Evolutionary conservation across 2,329 filamentous ascomycete genomes (phyloP).

Genomic region (Annulohypoxylon truncatum): DNA sequence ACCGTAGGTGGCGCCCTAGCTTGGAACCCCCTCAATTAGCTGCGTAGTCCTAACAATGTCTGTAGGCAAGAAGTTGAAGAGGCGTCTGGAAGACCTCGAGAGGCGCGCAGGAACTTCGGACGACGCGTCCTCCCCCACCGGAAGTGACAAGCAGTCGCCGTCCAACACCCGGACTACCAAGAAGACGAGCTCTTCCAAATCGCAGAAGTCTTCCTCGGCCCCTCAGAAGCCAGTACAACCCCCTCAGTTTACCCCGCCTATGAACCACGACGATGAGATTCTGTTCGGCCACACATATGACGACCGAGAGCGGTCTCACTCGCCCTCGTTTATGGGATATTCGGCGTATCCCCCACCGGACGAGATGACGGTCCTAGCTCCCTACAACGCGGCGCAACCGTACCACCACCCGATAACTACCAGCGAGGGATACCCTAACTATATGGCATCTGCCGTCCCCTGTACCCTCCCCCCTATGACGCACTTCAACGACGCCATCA

Average conservation of each 20-base stretch:
- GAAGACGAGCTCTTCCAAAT: slow-evolving; percentile 63
- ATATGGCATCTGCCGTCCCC: slow-evolving; percentile 66
- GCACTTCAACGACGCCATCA: slow-evolving; percentile 72
- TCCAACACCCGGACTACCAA: slow-evolving; percentile 51
- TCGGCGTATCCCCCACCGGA: slow-evolving; percentile 75
- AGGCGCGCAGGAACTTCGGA: slow-evolving; percentile 74
- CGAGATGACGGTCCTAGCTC: slow-evolving; percentile 66
- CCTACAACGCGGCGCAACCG: slow-evolving; percentile 65
- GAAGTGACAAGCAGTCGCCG: slow-evolving; percentile 54
- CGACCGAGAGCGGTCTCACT: slow-evolving; percentile 75
- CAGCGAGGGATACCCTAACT: slow-evolving; percentile 65
- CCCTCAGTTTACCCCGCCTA: slow-evolving; percentile 71
- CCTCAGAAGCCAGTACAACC: slow-evolving; percentile 57
- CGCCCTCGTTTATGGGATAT: slow-evolving; percentile 75
- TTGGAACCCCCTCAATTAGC: slow-evolving; percentile 2
- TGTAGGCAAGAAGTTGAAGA: slow-evolving; percentile 91
- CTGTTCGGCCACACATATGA: slow-evolving; percentile 72
- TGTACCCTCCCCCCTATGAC: slow-evolving; percentile 73
- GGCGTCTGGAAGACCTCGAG: slow-evolving; percentile 86
- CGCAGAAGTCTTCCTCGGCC: slow-evolving; percentile 48
- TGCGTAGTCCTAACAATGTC: slow-evolving; percentile 18
- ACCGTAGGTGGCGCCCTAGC: slow-evolving; percentile 69
- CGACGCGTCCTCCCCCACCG: slow-evolving; percentile 49
- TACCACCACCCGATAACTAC: slow-evolving; percentile 65
- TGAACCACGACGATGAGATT: slow-evolving; percentile 71